phyloP scores from a whole-genome alignment of 2,329 filamentous ascomycete species.

The Pseudogymnoascus sp. region DNA sequence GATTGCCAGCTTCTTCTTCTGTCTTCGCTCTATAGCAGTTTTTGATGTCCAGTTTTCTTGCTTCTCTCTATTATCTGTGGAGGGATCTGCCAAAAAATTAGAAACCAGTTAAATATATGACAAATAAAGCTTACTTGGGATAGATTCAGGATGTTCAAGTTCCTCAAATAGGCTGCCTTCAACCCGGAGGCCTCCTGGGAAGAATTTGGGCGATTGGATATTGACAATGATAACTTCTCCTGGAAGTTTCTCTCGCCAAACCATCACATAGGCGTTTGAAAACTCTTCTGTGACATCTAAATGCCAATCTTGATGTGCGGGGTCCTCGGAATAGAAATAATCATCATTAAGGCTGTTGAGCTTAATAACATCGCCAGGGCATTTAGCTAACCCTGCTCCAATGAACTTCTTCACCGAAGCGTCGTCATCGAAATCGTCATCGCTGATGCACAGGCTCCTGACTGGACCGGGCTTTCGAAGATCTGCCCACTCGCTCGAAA shows the following conservation, averaged over 20 bases:
- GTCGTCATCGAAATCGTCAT: background rate
- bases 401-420: constrained; percentile 2
- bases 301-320: background rate
- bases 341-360: background rate
- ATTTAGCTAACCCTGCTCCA: background rate
- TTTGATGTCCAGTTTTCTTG: constrained; percentile 22
- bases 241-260: constrained; percentile 21
- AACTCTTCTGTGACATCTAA: background rate
- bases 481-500: background rate
- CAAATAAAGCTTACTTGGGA: constrained; percentile 20
- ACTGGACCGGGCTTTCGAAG: constrained; percentile 5
- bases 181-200: constrained; percentile 14
- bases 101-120: background rate
- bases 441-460: constrained; percentile 1
- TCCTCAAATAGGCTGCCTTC: constrained; percentile 13
- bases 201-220: constrained; percentile 15
- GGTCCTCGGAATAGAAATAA: background rate
- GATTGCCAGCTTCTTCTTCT: background rate
- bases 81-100: constrained; percentile 17
- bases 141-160: constrained; percentile 16
- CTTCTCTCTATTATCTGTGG: constrained; percentile 20
- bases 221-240: constrained; percentile 12
- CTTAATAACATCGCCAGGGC: background rate
- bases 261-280: constrained; percentile 19
- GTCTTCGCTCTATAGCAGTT: background rate